These are phyloP conservation scores for Meripilus lineatus DNA, from an alignment of 1,284 basidiomycete genomes.

Conservation along the genomic window DNA sequence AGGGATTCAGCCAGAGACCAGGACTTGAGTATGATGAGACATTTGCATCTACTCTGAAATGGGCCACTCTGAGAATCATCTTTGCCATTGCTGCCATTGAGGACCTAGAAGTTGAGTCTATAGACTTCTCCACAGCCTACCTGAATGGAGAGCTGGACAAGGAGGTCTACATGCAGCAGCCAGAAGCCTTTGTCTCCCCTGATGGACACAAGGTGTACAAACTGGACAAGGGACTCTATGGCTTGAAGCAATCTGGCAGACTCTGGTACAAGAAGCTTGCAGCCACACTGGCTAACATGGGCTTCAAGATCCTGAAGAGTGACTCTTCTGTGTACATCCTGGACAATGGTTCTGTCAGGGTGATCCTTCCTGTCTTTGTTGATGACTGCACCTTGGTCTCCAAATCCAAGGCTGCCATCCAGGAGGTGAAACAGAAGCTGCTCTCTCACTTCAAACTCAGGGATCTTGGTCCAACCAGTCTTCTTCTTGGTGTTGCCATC, in stretches of 20 bases:
- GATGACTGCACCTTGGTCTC: slow-evolving; percentile 20
- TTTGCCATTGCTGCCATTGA: slow-evolving; percentile 19
- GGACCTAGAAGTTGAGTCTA: slow-evolving; percentile 23
- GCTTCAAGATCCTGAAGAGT: slow-evolving; percentile 12
- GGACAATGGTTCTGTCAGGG: slow-evolving; percentile 3
- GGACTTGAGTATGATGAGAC: slow-evolving; percentile 32
- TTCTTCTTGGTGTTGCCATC: slow-evolving; percentile 25
- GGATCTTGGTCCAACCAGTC: slow-evolving; percentile 16
- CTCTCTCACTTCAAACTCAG: slow-evolving; percentile 18
- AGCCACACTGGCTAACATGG: slow-evolving; percentile 7
- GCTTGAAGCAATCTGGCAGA: slow-evolving; percentile 15
- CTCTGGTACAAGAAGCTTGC: slow-evolving; percentile 18
- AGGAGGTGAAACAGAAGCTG: slow-evolving; percentile 11
- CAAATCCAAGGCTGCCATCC: slow-evolving; percentile 8
- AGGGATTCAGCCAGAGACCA: slow-evolving; percentile 34
- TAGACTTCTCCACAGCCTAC: slow-evolving; percentile 26
- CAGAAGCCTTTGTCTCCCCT: slow-evolving; percentile 10
- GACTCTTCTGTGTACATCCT: slow-evolving; percentile 4
- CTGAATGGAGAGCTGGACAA: slow-evolving; percentile 16
- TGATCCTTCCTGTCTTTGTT: slow-evolving; percentile 19
- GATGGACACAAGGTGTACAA: not conserved
- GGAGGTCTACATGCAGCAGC: slow-evolving; percentile 18
- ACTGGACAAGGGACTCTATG: slow-evolving; percentile 11
- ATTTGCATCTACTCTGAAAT: slow-evolving; percentile 21
- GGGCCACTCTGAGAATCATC: slow-evolving; percentile 13